These are phyloP conservation scores for Kwoniella bestiolae DNA, from an alignment of 768 basidiomycete species.

Conservation along the genomic window DNA sequence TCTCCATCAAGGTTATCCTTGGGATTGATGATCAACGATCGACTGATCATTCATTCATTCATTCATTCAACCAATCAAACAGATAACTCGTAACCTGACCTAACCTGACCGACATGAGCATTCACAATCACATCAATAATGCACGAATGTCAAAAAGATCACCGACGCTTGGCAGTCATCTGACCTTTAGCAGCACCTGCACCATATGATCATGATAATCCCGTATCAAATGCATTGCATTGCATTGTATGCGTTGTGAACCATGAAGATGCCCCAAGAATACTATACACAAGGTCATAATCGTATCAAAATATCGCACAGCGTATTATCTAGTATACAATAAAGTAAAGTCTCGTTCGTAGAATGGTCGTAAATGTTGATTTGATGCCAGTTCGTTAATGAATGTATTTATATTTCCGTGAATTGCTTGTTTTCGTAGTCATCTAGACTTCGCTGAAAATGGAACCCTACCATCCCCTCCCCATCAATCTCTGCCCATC, in stretches of 20 bases:
- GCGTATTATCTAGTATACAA: neutral
- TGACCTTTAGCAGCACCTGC: too few relatives aligned
- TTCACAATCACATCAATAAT: too few relatives aligned
- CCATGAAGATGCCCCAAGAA: neutral
- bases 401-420: neutral
- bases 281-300: neutral
- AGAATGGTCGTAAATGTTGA: neutral
- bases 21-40: too few relatives aligned
- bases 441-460: neutral
- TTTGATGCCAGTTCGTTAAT: neutral
- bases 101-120: too few relatives aligned
- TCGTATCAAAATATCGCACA: neutral
- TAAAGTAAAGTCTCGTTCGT: neutral
- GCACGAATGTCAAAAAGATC: too few relatives aligned
- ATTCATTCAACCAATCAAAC: too few relatives aligned
- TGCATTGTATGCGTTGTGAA: neutral
- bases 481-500: slow-evolving; percentile 7
- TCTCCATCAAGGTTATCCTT: too few relatives aligned
- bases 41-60: too few relatives aligned
- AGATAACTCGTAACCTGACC: too few relatives aligned
- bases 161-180: too few relatives aligned
- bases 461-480: too few relatives aligned
- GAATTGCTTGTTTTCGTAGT: neutral
- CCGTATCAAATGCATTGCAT: neutral
- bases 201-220: too few relatives aligned